Evolutionary conservation across 2,329 filamentous ascomycete genomes (phyloP), one percentile per base, ranked within the genome.

Genomic region (Cercospora canescens): DNA sequence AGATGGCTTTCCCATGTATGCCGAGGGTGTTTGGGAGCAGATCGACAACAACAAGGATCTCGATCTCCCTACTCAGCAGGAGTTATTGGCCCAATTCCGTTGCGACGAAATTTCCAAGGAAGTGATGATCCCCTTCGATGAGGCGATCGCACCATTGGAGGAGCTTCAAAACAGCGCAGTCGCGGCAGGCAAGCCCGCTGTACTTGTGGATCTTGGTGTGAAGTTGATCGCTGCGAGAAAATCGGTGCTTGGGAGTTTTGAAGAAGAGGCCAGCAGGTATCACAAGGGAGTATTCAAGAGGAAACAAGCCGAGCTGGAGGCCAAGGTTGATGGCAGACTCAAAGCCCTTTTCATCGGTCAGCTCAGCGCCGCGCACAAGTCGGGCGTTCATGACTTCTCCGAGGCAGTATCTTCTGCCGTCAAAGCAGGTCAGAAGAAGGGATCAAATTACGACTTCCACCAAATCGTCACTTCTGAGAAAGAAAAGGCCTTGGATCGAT

Each of bases 31-130:
- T 52, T 99, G 95, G 95, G 94, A 98, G 75, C 94, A 98, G 80
- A 99, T 99, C 76, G 94, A 97, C 73, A 91, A 94, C 83, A 99
- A 99, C 85, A 99, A 99, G 80, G 95, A 99, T 76, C 85, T 99
- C 62, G 95, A 99, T 79, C 81, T 99, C 66, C 95, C 95, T 3
- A 98, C 95, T 0, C 95, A 99, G 78, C 95, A 99, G 80, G 95
- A 99, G 78, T 85, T 99, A 54, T 86, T 99, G 61, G 95, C 95
- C 11, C 95, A 99, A 78, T 99, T 98, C 82, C 89, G 95, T 71
- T 99, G 95, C 79, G 95, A 99, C 77, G 95, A 99, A 80, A 99
- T 99, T 65, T 88, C 93, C 41, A 87, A 94, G 69, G 94, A 97
- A 76, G 95, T 96, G 12, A 84, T 97, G 64, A 81, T 93, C 48